A percentile compares a stretch with the other conserved stretches of the same genome.
phyloP scores from a whole-genome alignment of 2,329 filamentous ascomycete species.

The Dothistroma pini region DNA sequence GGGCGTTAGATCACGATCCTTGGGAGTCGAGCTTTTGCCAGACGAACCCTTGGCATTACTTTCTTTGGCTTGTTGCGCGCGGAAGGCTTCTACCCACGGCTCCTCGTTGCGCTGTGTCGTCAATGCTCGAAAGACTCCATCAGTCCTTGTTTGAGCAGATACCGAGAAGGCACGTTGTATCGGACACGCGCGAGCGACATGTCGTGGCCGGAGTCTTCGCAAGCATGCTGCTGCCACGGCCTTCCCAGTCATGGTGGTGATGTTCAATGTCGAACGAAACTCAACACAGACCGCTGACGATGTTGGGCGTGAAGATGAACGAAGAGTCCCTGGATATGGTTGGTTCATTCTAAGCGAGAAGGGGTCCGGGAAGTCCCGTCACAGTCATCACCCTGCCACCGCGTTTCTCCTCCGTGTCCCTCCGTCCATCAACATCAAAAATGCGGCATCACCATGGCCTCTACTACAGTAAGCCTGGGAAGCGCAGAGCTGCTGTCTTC shows the following conservation, averaged over 20 bases:
- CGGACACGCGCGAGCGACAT: not conserved
- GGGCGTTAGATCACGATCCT: conserved; percentile 57
- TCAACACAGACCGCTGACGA: not conserved
- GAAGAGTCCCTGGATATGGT: not conserved
- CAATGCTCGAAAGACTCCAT: conserved; percentile 59
- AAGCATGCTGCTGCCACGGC: not conserved
- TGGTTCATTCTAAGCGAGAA: not conserved
- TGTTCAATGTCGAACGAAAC: not conserved
- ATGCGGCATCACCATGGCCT: conserved; percentile 8
- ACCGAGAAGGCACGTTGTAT: conserved; percentile 15
- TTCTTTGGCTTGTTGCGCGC: conserved; percentile 45
- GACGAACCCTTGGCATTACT: conserved; percentile 33
- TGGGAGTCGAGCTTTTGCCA: conserved; percentile 35
- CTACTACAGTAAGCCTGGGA: not conserved
- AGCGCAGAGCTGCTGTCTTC: not conserved
- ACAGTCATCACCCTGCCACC: not conserved
- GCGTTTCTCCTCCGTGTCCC: not conserved
- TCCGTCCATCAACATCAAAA: not conserved
- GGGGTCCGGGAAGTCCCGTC: not conserved
- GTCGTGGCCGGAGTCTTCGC: not conserved
- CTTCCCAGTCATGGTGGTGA: not conserved
- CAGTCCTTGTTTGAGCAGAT: conserved; percentile 38
- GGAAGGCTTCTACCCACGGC: conserved; percentile 66
- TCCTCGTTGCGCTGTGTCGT: conserved; percentile 59
- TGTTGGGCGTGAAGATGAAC: too few relatives aligned